Evolutionary conservation across 176 grass and related monocot genomes (phyloP).

Genomic region (Pharus latifolius): DNA sequence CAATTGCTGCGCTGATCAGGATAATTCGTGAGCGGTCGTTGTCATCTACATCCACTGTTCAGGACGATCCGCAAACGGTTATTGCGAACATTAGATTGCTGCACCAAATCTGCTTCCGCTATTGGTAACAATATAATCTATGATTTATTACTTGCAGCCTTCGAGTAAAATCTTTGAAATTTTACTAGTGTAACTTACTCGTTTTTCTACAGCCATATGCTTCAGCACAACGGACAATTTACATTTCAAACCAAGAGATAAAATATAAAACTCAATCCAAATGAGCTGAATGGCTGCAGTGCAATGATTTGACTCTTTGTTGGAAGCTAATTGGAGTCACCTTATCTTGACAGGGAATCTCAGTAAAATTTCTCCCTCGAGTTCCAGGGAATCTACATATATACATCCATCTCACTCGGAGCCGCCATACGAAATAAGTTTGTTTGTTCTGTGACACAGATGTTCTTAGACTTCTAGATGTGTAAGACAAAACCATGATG

Average conservation of each 20-base stretch:
- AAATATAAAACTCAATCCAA: too few species aligned
- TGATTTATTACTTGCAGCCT: too few species aligned
- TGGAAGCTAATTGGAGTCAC: not conserved
- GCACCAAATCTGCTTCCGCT: too few species aligned
- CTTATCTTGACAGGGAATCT: conserved; percentile 9
- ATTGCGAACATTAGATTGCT: too few species aligned
- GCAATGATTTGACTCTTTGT: conserved; percentile 2
- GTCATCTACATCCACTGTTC: too few species aligned
- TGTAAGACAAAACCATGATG: conserved; percentile 17
- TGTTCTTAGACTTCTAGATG: conserved; percentile 20
- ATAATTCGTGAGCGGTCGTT: too few species aligned
- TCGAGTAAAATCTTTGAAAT: too few species aligned
- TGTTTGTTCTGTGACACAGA: conserved; percentile 23
- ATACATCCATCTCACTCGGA: conserved; percentile 4
- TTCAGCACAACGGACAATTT: not conserved
- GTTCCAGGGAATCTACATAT: not conserved
- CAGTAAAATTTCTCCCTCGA: not conserved
- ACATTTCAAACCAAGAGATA: conserved; percentile 14
- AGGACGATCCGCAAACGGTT: too few species aligned
- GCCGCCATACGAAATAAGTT: conserved; percentile 6
- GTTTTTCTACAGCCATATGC: not conserved
- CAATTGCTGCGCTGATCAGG: too few species aligned
- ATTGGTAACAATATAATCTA: too few species aligned
- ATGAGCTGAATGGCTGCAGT: not conserved
- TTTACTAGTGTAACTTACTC: too few species aligned